Percentiles rank a stretch among this genome's conserved stretches.
Evolutionary conservation across 768 basidiomycete species (phyloP).

Genomic region (Mycena filopes): DNA sequence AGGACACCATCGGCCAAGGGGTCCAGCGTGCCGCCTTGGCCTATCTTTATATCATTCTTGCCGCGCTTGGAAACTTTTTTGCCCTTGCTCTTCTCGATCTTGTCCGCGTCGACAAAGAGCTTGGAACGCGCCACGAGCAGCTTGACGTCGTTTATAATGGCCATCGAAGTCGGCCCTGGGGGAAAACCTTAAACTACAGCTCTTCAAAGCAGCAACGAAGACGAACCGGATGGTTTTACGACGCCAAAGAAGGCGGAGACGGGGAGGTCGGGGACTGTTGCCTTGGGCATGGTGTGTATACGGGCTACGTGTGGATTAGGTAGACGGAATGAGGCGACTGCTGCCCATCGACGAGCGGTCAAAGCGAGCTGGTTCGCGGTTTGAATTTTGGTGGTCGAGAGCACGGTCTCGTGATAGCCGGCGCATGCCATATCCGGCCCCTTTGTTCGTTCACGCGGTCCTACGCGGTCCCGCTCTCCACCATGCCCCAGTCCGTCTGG

Average conservation of each 20-base stretch:
- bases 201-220: background rate
- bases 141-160: slow-evolving; percentile 86
- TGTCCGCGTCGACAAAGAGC: slow-evolving; percentile 78
- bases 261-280: slow-evolving; percentile 61
- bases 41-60: slow-evolving; percentile 76
- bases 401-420: too few relatives aligned
- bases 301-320: too few relatives aligned
- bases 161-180: slow-evolving; percentile 85
- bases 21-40: slow-evolving; percentile 95
- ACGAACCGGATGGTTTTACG: slow-evolving; percentile 80
- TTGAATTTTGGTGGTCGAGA: too few relatives aligned
- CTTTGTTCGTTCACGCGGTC: too few relatives aligned
- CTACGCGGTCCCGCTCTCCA: background rate
- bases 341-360: too few relatives aligned
- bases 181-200: background rate
- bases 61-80: slow-evolving; percentile 53
- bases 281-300: slow-evolving; percentile 71
- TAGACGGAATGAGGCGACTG: too few relatives aligned
- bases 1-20: slow-evolving; percentile 96
- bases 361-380: too few relatives aligned
- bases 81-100: slow-evolving; percentile 62
- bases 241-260: slow-evolving; percentile 88
- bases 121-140: slow-evolving; percentile 79
- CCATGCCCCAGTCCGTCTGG: slow-evolving; percentile 19
- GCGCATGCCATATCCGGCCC: too few relatives aligned